A percentile compares a stretch with the other conserved stretches of the same genome.
phyloP scores from a whole-genome alignment of 78 protist species.

The Dictyostelium firmibasis region DNA sequence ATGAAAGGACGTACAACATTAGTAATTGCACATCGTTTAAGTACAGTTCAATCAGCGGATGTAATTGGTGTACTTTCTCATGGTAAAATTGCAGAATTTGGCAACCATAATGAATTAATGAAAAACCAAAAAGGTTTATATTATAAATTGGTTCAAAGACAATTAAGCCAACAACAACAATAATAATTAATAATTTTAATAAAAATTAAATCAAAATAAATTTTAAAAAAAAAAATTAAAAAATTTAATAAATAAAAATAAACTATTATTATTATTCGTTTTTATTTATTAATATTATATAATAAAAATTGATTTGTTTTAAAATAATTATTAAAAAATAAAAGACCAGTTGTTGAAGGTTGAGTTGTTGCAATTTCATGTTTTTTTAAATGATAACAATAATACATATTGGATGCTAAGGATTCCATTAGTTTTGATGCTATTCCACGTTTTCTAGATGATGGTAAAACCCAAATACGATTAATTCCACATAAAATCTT shows the following conservation, averaged over 20 bases:
- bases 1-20: conserved; percentile 85
- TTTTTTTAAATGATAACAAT: conserved; percentile 5
- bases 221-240: neutral
- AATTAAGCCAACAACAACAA: conserved; percentile 1
- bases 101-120: conserved; percentile 80
- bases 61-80: conserved; percentile 76
- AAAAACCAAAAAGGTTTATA: conserved; percentile 52
- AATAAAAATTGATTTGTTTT: conserved; percentile 15
- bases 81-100: conserved; percentile 82
- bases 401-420: conserved; percentile 21
- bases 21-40: conserved; percentile 96
- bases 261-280: neutral
- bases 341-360: conserved; percentile 19
- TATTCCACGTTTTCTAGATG: conserved; percentile 14
- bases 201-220: neutral
- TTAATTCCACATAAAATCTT: conserved; percentile 40
- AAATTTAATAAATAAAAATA: neutral
- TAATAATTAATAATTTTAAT: neutral
- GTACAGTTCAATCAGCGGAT: conserved; percentile 88
- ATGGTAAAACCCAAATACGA: conserved; percentile 38
- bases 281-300: conserved; percentile 3
- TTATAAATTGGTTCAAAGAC: conserved; percentile 51
- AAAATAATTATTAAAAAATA: conserved; percentile 36
- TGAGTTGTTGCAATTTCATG: conserved; percentile 35
- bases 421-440: conserved; percentile 45